Evolutionary conservation across 345 rosid genomes (phyloP).

Genomic region (Gossypium raimondii): DNA sequence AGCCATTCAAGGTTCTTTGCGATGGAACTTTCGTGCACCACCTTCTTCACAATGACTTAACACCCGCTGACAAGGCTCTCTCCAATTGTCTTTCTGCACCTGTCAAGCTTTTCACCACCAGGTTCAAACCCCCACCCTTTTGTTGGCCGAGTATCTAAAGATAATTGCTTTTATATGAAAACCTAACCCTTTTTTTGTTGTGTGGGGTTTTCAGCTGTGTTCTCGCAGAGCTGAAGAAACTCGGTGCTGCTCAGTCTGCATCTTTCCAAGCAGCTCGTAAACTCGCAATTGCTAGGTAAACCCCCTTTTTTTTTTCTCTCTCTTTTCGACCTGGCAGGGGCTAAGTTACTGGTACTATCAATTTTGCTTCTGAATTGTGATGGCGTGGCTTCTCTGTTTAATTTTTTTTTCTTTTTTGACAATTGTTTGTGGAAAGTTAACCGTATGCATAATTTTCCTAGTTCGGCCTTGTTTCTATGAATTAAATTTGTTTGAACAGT

Average conservation of each 20-base stretch:
- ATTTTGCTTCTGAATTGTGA: neutral
- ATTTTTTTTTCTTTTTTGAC: neutral
- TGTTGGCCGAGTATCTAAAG: neutral
- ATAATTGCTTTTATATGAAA: neutral
- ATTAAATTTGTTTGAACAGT: neutral
- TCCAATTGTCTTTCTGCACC: constrained; percentile 58
- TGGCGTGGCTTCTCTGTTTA: neutral
- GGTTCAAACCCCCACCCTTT: constrained; percentile 29
- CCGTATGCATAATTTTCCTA: neutral
- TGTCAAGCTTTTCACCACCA: constrained; percentile 85
- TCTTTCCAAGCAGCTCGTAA: constrained; percentile 53
- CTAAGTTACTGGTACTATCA: neutral
- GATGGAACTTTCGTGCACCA: constrained; percentile 86
- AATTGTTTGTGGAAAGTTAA: neutral
- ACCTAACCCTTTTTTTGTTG: neutral
- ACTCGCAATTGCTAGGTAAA: constrained; percentile 64
- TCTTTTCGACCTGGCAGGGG: neutral
- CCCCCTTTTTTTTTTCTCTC: neutral
- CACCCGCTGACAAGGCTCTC: constrained; percentile 67
- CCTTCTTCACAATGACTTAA: constrained; percentile 44
- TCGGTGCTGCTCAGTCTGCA: constrained; percentile 52
- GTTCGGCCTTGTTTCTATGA: neutral
- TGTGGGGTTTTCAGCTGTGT: constrained; percentile 46
- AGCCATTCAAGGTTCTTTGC: constrained; percentile 74
- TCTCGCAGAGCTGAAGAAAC: constrained; percentile 64